A percentile compares a stretch with the other conserved stretches of the same genome.
Evolutionary conservation across 1,139 yeast genomes (phyloP).

Genomic region (Scheffersomyces cryptocercus): DNA sequence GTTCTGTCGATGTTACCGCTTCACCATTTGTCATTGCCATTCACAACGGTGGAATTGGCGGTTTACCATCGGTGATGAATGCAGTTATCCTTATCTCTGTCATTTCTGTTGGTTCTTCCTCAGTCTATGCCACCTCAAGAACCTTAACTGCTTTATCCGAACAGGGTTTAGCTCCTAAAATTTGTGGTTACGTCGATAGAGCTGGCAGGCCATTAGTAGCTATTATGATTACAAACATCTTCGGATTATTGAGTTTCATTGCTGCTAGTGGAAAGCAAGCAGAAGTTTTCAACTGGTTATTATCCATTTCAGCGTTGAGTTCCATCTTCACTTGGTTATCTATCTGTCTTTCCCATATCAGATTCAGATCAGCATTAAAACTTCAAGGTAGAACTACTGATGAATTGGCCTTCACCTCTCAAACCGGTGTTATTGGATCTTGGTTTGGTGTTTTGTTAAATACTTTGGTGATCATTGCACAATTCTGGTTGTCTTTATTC

Average conservation of each 20-base stretch:
- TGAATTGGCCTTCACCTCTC: slow-evolving; percentile 56
- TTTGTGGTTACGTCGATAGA: slow-evolving; percentile 27
- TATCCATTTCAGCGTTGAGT: slow-evolving; percentile 40
- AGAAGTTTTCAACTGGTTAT: slow-evolving; percentile 37
- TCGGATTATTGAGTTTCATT: slow-evolving; percentile 29
- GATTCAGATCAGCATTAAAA: slow-evolving; percentile 37
- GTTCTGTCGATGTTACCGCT: slow-evolving; percentile 49
- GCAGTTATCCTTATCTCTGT: slow-evolving; percentile 72
- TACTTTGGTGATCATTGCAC: slow-evolving; percentile 53
- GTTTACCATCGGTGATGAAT: slow-evolving; percentile 69
- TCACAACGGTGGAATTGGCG: slow-evolving; percentile 55
- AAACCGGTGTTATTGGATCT: slow-evolving; percentile 58
- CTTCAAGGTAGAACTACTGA: slow-evolving; percentile 40
- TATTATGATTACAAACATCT: slow-evolving; percentile 26
- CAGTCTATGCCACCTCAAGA: slow-evolving; percentile 28
- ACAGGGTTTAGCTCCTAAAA: slow-evolving; percentile 26
- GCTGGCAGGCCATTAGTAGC: slow-evolving; percentile 34
- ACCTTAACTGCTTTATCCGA: slow-evolving; percentile 26
- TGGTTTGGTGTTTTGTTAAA: slow-evolving; percentile 48
- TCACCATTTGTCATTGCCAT: slow-evolving; percentile 62
- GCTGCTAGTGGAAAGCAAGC: slow-evolving; percentile 36
- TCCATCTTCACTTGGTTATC: slow-evolving; percentile 44
- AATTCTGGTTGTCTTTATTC: slow-evolving; percentile 47
- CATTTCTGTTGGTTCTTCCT: slow-evolving; percentile 44
- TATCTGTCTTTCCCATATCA: slow-evolving; percentile 36